Evolutionary conservation across 176 grass and related monocot genomes (phyloP).

Genomic region (Dactylis glomerata): DNA sequence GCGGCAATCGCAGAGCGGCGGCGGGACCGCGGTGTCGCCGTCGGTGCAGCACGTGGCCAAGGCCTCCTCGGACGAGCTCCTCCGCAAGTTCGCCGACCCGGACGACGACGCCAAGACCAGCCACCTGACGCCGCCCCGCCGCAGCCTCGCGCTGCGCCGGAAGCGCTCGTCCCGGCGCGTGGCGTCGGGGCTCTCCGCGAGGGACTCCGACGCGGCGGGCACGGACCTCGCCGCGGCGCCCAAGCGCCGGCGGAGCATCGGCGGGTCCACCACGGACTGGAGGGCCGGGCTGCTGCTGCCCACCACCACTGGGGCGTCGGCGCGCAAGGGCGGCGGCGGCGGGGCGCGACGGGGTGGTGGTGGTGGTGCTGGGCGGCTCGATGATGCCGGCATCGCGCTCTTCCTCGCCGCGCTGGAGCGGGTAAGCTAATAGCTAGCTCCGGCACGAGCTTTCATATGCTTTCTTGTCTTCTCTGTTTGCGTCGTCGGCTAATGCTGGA

Average conservation of each 20-base stretch:
- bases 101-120: conserved; percentile 25
- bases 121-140: conserved; percentile 7
- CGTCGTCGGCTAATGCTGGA: not conserved
- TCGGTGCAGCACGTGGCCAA: conserved; percentile 74
- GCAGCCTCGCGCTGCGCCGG: conserved; percentile 47
- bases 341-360: conserved; percentile 35
- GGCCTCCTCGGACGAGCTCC: conserved; percentile 91
- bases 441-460: not conserved
- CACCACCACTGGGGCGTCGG: not conserved
- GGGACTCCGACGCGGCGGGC: conserved; percentile 36
- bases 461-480: not conserved
- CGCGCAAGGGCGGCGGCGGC: conserved; percentile 9
- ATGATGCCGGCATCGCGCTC: conserved; percentile 50
- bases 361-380: conserved; percentile 18
- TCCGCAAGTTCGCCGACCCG: conserved; percentile 92
- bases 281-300: conserved; percentile 70
- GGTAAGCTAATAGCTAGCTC: conserved; percentile 15
- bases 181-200: conserved; percentile 69
- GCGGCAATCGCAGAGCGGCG: not conserved
- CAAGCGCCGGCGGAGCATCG: conserved; percentile 56
- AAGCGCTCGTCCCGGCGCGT: conserved; percentile 81
- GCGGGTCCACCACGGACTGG: conserved; percentile 62
- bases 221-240: conserved; percentile 17
- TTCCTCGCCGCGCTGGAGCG: conserved; percentile 75
- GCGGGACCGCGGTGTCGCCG: conserved; percentile 10